Conservation (phyloP, 495 filamentous ascomycete genomes). For the Thermochaetoides thermophila region DNA sequence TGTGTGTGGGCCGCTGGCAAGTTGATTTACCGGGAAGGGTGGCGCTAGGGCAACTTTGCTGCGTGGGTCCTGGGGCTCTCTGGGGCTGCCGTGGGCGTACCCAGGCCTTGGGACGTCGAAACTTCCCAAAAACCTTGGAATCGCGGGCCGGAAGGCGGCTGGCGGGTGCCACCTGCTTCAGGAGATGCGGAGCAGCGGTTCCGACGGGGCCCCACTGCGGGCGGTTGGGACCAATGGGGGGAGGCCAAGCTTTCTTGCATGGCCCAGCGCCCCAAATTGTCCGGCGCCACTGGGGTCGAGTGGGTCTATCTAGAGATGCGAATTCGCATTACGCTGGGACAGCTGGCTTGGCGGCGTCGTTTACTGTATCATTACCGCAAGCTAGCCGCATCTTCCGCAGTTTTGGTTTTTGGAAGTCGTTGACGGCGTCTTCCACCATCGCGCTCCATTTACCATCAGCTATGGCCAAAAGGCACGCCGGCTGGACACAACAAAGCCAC, state of each 20-base stretch:
- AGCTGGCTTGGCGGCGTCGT: too few species aligned
- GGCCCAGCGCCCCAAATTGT: conserved; percentile 5
- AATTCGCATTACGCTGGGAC: too few species aligned
- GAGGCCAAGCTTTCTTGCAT: conserved; percentile 1
- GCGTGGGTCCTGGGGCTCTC: conserved; percentile 2
- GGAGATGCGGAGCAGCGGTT: conserved; percentile 24
- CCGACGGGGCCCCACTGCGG: conserved; percentile 12
- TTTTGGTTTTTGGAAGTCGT: neutral
- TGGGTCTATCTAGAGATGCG: neutral
- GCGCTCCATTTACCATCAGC: too few species aligned
- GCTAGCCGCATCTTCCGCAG: neutral
- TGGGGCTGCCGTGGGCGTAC: neutral
- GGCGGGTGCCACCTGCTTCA: conserved; percentile 18
- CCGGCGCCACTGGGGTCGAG: neutral
- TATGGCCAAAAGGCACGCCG: too few species aligned
- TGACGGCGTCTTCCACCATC: too few species aligned
- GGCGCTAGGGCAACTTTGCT: too few species aligned
- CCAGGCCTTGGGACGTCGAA: conserved; percentile 5
- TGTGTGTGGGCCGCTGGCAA: neutral
- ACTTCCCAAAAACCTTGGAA: conserved; percentile 20
- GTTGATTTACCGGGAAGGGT: neutral
- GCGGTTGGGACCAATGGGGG: conserved; percentile 5
- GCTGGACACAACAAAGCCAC: too few species aligned
- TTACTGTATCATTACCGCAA: too few species aligned
- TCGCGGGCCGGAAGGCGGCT: conserved; percentile 22